A percentile compares a stretch with the other conserved stretches of the same genome.
These are phyloP conservation scores for Scedosporium boydii DNA, from an alignment of 2,329 filamentous ascomycete genomes.

Conservation along the genomic window DNA sequence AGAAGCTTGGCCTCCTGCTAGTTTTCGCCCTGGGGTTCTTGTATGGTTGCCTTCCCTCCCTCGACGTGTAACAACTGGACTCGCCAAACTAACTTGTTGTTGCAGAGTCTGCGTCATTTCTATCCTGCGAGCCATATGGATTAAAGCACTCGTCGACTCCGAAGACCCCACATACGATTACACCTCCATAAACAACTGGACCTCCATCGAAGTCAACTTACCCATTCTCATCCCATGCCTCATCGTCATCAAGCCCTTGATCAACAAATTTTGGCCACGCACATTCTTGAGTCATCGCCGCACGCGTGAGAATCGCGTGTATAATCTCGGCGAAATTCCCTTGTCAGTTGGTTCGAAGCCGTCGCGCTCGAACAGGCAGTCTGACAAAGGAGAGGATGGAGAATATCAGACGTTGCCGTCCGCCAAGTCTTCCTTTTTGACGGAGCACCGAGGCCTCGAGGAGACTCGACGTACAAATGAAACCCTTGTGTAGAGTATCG, in stretches of 20 bases:
- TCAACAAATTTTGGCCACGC: constrained; percentile 23
- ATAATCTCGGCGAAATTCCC: background rate
- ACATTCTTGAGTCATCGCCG: background rate
- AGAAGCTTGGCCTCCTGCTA: constrained; percentile 15
- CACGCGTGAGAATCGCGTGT: background rate
- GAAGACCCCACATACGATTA: constrained; percentile 14
- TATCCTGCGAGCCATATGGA: constrained; percentile 17
- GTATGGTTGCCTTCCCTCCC: constrained; percentile 11
- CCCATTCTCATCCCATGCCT: constrained; percentile 24
- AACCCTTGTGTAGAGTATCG: too few relatives aligned
- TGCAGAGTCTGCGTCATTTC: constrained; percentile 25
- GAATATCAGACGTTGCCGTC: background rate
- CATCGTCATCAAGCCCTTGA: constrained; percentile 26
- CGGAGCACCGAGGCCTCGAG: background rate
- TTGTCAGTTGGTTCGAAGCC: background rate
- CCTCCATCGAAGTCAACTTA: constrained; percentile 4
- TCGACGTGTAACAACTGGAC: too few relatives aligned
- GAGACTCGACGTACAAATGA: background rate
- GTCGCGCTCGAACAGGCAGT: background rate
- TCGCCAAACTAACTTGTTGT: background rate
- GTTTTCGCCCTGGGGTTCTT: constrained; percentile 17
- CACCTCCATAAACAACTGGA: constrained; percentile 6
- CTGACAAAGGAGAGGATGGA: background rate
- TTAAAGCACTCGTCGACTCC: constrained; percentile 8
- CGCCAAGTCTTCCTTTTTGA: background rate